phyloP scores from a whole-genome alignment of 176 grass and related monocot genomes.

The Zea luxurians region DNA sequence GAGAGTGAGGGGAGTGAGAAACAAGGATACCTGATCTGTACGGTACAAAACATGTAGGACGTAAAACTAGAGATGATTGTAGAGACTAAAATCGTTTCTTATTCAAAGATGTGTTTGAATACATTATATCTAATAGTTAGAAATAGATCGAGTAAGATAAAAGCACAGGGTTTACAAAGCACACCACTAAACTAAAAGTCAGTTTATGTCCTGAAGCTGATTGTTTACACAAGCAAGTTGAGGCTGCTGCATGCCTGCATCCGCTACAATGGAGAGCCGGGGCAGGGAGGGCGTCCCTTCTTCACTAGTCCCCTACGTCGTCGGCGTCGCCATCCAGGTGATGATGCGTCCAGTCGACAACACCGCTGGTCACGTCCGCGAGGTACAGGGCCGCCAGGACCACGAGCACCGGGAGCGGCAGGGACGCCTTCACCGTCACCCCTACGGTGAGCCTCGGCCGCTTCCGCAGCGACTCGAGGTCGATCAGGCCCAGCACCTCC shows the following conservation, averaged over 20 bases:
- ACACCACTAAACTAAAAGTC: too few relatives aligned
- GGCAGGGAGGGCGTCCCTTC: too few relatives aligned
- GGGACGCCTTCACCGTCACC: slow-evolving; percentile 42
- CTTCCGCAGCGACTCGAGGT: slow-evolving; percentile 31
- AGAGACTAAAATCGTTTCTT: too few relatives aligned
- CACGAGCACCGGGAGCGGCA: slow-evolving; percentile 49
- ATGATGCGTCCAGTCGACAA: slow-evolving; percentile 34
- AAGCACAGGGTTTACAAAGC: too few relatives aligned
- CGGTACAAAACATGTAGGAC: too few relatives aligned
- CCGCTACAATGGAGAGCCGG: background rate
- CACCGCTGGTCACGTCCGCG: slow-evolving; percentile 46
- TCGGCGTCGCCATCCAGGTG: slow-evolving; percentile 12
- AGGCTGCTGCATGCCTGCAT: background rate
- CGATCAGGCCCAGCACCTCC: slow-evolving; percentile 39
- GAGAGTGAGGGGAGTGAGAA: too few relatives aligned
- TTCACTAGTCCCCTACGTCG: slow-evolving; percentile 9
- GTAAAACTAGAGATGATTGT: too few relatives aligned
- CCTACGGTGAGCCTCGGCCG: slow-evolving; percentile 48
- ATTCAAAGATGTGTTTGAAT: too few relatives aligned
- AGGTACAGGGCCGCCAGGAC: slow-evolving; percentile 44
- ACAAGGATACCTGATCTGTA: too few relatives aligned
- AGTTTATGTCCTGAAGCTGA: background rate
- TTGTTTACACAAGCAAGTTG: background rate
- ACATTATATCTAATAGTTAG: too few relatives aligned
- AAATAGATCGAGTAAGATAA: too few relatives aligned